Percentiles rank a stretch among this genome's conserved stretches.
These are phyloP conservation scores for Ophiocordyceps camponoti-leonardi DNA, from an alignment of 2,329 filamentous ascomycete genomes.

Conservation along the genomic window DNA sequence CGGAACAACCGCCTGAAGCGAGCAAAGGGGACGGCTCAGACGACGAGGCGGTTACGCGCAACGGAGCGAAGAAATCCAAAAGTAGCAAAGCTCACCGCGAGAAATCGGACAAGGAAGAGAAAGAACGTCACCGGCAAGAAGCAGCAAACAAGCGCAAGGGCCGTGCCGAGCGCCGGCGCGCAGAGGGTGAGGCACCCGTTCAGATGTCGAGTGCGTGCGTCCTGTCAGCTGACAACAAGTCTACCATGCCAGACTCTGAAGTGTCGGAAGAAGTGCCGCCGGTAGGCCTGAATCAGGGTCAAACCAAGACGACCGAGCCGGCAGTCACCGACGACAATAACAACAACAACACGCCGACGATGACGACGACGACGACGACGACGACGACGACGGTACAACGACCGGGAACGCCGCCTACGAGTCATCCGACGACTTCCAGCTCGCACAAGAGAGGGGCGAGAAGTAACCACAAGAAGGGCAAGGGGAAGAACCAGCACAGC, in stretches of 20 bases:
- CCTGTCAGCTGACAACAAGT: background rate
- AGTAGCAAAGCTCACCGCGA: slow-evolving; percentile 43
- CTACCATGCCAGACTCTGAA: slow-evolving; percentile 29
- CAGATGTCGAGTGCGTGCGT: slow-evolving; percentile 25
- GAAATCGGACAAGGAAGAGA: slow-evolving; percentile 53
- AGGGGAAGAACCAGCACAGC: slow-evolving; percentile 69
- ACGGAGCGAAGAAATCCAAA: slow-evolving; percentile 42
- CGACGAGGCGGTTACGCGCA: slow-evolving; percentile 40
- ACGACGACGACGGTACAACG: slow-evolving; percentile 10
- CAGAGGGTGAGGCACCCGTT: slow-evolving; percentile 43
- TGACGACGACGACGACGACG: no score
- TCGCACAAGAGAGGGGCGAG: slow-evolving; percentile 42
- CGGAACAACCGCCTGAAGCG: slow-evolving; percentile 26
- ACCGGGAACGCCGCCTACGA: slow-evolving; percentile 24
- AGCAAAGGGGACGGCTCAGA: slow-evolving; percentile 48
- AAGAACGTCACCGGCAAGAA: slow-evolving; percentile 56
- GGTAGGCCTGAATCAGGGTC: slow-evolving; percentile 17
- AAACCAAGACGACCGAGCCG: slow-evolving; percentile 14
- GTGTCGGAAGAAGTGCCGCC: slow-evolving; percentile 48
- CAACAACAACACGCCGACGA: no score
- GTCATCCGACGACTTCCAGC: slow-evolving; percentile 25
- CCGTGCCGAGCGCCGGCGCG: slow-evolving; percentile 62
- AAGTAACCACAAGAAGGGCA: slow-evolving; percentile 46
- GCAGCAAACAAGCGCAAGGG: slow-evolving; percentile 67
- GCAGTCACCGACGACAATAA: slow-evolving; percentile 6